These are phyloP conservation scores for grape (Vitis vinifera) DNA, from an alignment of 164 flowering plant genomes.

Conservation along the genomic window DNA sequence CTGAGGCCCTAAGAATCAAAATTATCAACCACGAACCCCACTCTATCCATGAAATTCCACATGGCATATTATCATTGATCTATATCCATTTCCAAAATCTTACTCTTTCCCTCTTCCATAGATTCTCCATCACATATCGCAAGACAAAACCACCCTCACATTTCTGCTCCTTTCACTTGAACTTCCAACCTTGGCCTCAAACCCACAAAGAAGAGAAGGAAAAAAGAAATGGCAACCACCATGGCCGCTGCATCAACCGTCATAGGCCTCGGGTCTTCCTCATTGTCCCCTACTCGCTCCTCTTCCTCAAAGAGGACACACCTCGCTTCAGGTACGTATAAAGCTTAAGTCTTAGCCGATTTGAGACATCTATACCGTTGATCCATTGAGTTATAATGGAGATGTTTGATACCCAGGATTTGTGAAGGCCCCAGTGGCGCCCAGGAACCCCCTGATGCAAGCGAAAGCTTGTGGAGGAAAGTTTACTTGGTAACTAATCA, in stretches of 20 bases:
- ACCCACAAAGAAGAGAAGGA: too few relatives aligned
- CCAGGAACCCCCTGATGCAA: constrained; percentile 59
- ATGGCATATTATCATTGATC: constrained; percentile 48
- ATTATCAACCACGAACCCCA: neutral
- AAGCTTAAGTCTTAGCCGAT: too few relatives aligned
- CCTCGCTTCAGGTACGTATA: constrained; percentile 44
- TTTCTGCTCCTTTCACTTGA: neutral
- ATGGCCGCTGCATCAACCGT: constrained; percentile 48
- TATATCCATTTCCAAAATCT: constrained; percentile 42
- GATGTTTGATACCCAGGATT: constrained; percentile 40
- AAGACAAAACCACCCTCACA: neutral
- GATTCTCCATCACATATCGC: constrained; percentile 22
- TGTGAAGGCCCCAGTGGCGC: constrained; percentile 36
- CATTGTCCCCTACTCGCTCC: constrained; percentile 20
- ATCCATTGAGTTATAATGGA: too few relatives aligned
- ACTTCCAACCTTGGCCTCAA: too few relatives aligned
- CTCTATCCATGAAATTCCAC: constrained; percentile 49
- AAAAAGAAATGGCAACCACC: constrained; percentile 44
- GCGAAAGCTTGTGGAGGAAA: constrained; percentile 53
- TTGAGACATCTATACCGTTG: too few relatives aligned
- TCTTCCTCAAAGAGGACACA: constrained; percentile 26
- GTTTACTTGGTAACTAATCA: constrained; percentile 53
- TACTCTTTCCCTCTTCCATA: neutral
- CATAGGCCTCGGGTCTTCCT: constrained; percentile 48
- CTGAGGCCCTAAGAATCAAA: too few relatives aligned